Evolutionary conservation across 371 early-diverging fungal species (phyloP), one percentile per base, ranked within the genome.

Genomic region (Mortierella sp.): DNA sequence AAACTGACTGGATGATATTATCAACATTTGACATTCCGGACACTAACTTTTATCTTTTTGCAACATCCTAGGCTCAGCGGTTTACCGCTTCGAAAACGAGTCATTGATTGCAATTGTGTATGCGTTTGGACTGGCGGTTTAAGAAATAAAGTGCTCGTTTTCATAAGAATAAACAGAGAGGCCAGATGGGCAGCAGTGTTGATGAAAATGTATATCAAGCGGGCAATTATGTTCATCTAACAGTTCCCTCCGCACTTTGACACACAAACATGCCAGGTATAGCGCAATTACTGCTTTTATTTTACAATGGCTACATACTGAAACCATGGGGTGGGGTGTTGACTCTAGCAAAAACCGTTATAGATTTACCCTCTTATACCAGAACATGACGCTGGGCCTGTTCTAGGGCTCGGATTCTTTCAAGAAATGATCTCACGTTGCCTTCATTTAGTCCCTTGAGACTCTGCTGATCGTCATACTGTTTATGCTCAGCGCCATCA

Each of bases 341-440:
- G 13, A 23, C 8, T n/a, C 19, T 47, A 26, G 9, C 13, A 40
- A 45, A 64, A 34, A 47, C 19, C 31, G 9, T 31, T 22, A 2
- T 34, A 3, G n/a, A 23, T 15, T 60, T 15, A 9, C 8, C 22
- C 17, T 42, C n/a, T 63, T 51, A 66, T 10, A 37, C 66, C 15
- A 57, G 40, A 28, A 68, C 31, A 7, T 68, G 66, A 1, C 63
- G 72, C 58, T 70, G 73, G 8, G 55, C 57, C 15, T 64, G 80
- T 60, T 79, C 80, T 17, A 79, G 51, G 31, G 73, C 74, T 10
- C 74, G 73, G 10, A 79, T 73, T 64, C 67, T 73, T 63, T 79
- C 80, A 23, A 79, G 49, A 47, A 79, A 79, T 7, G 80, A 73
- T 19, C 80, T 70, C 23, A 79, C 70, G 54, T 79, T 79, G 59